Evolutionary conservation across 306 rosid genomes (phyloP).

Genomic region (Sindora glabra): DNA sequence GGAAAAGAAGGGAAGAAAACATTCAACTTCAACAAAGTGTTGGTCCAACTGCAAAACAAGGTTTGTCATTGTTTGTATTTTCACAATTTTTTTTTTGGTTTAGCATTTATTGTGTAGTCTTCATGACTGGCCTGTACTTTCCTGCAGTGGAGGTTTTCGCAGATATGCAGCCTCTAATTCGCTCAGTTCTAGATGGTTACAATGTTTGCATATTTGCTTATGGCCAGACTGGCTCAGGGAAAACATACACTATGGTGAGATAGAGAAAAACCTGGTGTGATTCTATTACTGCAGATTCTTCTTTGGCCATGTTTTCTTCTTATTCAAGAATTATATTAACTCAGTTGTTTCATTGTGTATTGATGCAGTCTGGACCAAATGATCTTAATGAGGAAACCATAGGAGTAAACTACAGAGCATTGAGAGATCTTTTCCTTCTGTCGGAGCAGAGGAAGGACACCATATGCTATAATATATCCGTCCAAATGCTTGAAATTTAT

Average conservation of each 20-base stretch:
- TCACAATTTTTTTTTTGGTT: background rate
- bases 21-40: slow-evolving; percentile 68
- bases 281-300: background rate
- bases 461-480: slow-evolving; percentile 58
- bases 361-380: slow-evolving; percentile 66
- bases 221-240: slow-evolving; percentile 98
- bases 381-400: slow-evolving; percentile 61
- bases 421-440: slow-evolving; percentile 65
- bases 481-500: slow-evolving; percentile 98
- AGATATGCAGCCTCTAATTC: slow-evolving; percentile 74
- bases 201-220: slow-evolving; percentile 94
- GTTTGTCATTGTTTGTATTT: slow-evolving; percentile 27
- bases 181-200: slow-evolving; percentile 88
- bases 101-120: background rate
- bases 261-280: too few species aligned
- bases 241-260: slow-evolving; percentile 91
- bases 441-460: slow-evolving; percentile 69
- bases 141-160: slow-evolving; percentile 76
- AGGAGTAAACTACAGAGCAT: slow-evolving; percentile 92
- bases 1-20: slow-evolving; percentile 75
- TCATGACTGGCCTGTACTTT: background rate
- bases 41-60: slow-evolving; percentile 79
- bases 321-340: slow-evolving; percentile 1
- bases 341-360: slow-evolving; percentile 8
- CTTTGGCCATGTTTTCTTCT: background rate